Conservation (phyloP, 768 basidiomycete species). For the Boletus subparvulus region DNA sequence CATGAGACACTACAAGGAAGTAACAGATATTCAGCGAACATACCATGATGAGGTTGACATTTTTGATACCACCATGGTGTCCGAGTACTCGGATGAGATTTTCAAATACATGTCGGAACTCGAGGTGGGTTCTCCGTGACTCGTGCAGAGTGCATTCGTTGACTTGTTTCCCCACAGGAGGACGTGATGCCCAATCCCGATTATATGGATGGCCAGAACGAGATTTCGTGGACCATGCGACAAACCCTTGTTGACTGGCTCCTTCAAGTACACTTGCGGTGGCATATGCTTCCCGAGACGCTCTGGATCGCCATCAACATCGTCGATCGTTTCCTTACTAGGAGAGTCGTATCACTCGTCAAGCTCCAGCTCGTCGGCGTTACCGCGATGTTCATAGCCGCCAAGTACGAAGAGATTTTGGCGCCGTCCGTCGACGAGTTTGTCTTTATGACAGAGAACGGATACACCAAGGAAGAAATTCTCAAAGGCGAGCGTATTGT, state of each 20-base stretch:
- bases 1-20: constrained; percentile 54
- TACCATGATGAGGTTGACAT: constrained; percentile 74
- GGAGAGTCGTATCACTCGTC: constrained; percentile 81
- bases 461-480: constrained; percentile 92
- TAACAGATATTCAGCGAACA: constrained; percentile 60
- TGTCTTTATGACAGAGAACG: constrained; percentile 96
- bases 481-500: constrained; percentile 97
- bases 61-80: constrained; percentile 88
- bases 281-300: constrained; percentile 99
- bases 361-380: constrained; percentile 97
- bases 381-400: constrained; percentile 98
- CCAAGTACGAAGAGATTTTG: constrained; percentile 99
- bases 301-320: constrained; percentile 99
- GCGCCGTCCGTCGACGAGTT: constrained; percentile 98
- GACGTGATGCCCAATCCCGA: constrained; percentile 86
- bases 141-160: constrained; percentile 16
- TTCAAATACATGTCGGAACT: constrained; percentile 94
- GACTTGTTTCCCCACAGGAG: constrained; percentile 47
- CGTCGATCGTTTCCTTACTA: constrained; percentile 87
- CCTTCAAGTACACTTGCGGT: constrained; percentile 93
- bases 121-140: constrained; percentile 57
- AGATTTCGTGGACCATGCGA: constrained; percentile 93
- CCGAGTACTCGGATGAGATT: constrained; percentile 98
- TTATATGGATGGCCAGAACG: constrained; percentile 92
- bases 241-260: constrained; percentile 98